Conservation (phyloP, 2,329 filamentous ascomycete genomes). For the Cladosporium cucumerinum region DNA sequence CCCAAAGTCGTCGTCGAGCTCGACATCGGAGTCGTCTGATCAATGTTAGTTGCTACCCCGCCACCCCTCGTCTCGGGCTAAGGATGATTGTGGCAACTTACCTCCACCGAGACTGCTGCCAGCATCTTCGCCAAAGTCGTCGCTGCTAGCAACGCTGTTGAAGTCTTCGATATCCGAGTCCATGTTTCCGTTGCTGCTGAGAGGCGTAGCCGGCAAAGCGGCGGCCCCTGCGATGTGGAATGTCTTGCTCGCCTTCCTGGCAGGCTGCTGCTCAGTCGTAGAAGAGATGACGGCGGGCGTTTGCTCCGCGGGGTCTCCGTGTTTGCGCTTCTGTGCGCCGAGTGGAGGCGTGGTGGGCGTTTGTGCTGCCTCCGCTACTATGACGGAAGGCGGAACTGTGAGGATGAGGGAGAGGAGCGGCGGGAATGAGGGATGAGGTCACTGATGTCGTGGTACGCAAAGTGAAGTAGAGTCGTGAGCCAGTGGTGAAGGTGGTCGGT, state of each 20-base stretch:
- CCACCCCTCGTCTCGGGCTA: neutral
- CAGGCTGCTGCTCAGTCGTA: constrained; percentile 30
- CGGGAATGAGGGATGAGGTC: neutral
- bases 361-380: constrained; percentile 22
- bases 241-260: constrained; percentile 35
- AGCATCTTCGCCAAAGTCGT: constrained; percentile 62
- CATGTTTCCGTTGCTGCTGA: constrained; percentile 53
- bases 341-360: constrained; percentile 30
- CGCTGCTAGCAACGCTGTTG: constrained; percentile 78
- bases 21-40: constrained; percentile 47
- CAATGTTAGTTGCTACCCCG: constrained; percentile 19
- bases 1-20: constrained; percentile 56
- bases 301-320: constrained; percentile 24
- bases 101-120: constrained; percentile 63
- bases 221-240: constrained; percentile 36
- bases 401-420: neutral
- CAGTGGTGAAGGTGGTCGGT: neutral
- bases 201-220: constrained; percentile 50
- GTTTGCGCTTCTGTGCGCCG: constrained; percentile 34
- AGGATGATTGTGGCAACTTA: constrained; percentile 24
- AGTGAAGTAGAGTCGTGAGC: neutral
- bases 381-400: constrained; percentile 17
- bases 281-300: constrained; percentile 21
- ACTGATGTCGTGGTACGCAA: neutral
- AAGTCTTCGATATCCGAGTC: constrained; percentile 88